A percentile compares a stretch with the other conserved stretches of the same genome.
phyloP scores from a whole-genome alignment of 805 yeast species.

The Vanderwaltozyma yarrowii region DNA sequence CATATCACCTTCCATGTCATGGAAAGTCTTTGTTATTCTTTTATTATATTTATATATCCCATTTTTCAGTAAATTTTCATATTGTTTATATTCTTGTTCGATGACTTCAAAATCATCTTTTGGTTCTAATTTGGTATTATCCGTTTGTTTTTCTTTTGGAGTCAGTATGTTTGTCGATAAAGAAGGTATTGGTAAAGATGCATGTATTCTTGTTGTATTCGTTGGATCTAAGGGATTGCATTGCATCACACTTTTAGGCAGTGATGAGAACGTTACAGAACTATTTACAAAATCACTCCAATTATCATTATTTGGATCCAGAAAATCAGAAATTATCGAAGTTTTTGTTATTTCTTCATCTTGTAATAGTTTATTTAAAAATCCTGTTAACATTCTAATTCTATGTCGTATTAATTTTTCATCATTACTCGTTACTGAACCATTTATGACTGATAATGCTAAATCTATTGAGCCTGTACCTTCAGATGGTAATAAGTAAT shows the following conservation, averaged over 20 bases:
- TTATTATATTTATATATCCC: slow-evolving; percentile 24
- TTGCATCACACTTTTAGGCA: slow-evolving; percentile 25
- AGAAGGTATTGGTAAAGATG: slow-evolving; percentile 24
- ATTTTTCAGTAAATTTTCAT: slow-evolving; percentile 17
- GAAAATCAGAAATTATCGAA: slow-evolving; percentile 24
- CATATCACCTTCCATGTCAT: slow-evolving; percentile 16
- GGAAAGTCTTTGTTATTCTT: slow-evolving; percentile 19
- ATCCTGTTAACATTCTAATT: slow-evolving; percentile 26
- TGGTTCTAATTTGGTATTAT: not conserved
- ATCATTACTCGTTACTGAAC: slow-evolving; percentile 21
- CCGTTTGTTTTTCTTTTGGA: not conserved
- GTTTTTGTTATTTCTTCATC: slow-evolving; percentile 23
- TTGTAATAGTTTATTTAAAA: slow-evolving; percentile 22
- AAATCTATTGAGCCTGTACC: slow-evolving; percentile 24
- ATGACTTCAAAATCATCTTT: slow-evolving; percentile 18
- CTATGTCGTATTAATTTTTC: slow-evolving; percentile 29
- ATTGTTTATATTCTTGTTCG: slow-evolving; percentile 23
- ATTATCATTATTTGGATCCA: slow-evolving; percentile 26
- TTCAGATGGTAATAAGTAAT: slow-evolving; percentile 22
- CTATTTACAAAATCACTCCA: slow-evolving; percentile 28
- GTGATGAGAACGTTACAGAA: slow-evolving; percentile 25
- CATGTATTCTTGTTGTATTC: slow-evolving; percentile 26
- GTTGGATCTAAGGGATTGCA: slow-evolving; percentile 30
- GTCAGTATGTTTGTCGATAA: slow-evolving; percentile 5
- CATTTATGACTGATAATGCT: slow-evolving; percentile 24